Conservation (phyloP, 2,329 filamentous ascomycete species). For the Neonectria coccinea region DNA sequence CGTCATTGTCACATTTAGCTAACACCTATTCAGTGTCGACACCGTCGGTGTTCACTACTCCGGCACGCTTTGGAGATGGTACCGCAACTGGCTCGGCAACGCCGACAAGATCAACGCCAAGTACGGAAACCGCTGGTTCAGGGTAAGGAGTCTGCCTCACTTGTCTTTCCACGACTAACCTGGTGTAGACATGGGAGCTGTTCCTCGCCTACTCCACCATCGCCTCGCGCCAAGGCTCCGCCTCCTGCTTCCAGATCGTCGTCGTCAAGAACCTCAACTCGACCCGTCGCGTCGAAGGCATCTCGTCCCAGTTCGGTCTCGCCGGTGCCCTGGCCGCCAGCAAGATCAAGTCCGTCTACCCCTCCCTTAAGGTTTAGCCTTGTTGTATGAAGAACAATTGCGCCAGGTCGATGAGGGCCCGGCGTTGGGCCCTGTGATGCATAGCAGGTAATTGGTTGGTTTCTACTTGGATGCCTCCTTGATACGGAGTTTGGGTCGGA, state of each 20-base stretch:
- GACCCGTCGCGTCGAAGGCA: constrained; percentile 82
- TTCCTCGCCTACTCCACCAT: constrained; percentile 91
- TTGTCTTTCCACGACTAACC: constrained; percentile 33
- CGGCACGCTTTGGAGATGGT: constrained; percentile 95
- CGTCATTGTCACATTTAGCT: not conserved
- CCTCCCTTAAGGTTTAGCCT: constrained; percentile 10
- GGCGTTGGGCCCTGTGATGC: not conserved
- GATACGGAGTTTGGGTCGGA: constrained; percentile 6
- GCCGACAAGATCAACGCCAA: constrained; percentile 89
- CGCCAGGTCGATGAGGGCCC: not conserved
- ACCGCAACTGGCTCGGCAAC: constrained; percentile 96
- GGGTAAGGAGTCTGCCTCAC: constrained; percentile 65
- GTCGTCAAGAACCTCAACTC: constrained; percentile 92
- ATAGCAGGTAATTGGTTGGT: not conserved
- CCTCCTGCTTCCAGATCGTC: constrained; percentile 88
- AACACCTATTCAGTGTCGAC: constrained; percentile 66
- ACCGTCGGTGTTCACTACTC: constrained; percentile 96
- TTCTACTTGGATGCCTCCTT: constrained; percentile 6
- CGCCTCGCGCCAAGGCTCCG: constrained; percentile 83
- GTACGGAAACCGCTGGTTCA: constrained; percentile 92
- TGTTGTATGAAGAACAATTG: too few relatives aligned
- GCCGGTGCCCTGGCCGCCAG: constrained; percentile 65
- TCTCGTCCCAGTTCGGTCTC: constrained; percentile 76
- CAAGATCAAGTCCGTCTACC: constrained; percentile 40
- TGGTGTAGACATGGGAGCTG: constrained; percentile 86